Evolutionary conservation across 371 early-diverging fungal species (phyloP).

Genomic region (Mortierella sp.): DNA sequence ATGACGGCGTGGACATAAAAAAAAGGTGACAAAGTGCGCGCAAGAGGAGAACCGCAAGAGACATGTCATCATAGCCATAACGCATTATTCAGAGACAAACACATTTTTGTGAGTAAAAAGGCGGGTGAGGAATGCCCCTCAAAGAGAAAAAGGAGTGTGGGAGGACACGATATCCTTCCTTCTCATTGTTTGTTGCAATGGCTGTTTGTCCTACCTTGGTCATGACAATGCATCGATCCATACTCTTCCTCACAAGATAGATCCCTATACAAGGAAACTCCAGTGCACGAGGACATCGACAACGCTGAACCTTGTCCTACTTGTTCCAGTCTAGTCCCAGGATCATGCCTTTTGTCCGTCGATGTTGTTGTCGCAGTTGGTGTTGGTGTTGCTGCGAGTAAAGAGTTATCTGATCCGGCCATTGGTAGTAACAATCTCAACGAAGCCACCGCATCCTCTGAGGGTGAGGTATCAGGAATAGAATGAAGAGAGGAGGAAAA

Average conservation of each 20-base stretch:
- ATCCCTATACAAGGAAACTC: neutral
- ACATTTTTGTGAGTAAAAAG: too few species aligned
- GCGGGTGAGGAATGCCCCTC: too few species aligned
- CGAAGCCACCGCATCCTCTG: neutral
- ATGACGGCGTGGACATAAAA: too few species aligned
- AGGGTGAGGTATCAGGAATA: neutral
- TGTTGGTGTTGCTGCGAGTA: neutral
- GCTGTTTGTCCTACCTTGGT: neutral
- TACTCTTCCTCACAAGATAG: neutral
- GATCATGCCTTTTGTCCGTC: neutral
- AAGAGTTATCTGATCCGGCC: neutral
- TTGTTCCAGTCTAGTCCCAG: neutral
- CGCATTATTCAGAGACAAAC: too few species aligned
- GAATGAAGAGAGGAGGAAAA: neutral
- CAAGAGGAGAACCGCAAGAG: too few species aligned
- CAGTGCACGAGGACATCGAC: neutral
- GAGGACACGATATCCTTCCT: too few species aligned
- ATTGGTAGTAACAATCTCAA: neutral
- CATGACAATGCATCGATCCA: neutral
- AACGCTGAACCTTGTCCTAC: too few species aligned
- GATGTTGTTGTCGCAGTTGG: neutral
- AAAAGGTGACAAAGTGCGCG: too few species aligned
- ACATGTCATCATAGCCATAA: too few species aligned
- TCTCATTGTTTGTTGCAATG: too few species aligned
- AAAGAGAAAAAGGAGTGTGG: too few species aligned